Percentiles rank a stretch among this genome's conserved stretches.
Evolutionary conservation across 352 stramenopile genomes (phyloP).

Genomic region (Phytophthora sp.): DNA sequence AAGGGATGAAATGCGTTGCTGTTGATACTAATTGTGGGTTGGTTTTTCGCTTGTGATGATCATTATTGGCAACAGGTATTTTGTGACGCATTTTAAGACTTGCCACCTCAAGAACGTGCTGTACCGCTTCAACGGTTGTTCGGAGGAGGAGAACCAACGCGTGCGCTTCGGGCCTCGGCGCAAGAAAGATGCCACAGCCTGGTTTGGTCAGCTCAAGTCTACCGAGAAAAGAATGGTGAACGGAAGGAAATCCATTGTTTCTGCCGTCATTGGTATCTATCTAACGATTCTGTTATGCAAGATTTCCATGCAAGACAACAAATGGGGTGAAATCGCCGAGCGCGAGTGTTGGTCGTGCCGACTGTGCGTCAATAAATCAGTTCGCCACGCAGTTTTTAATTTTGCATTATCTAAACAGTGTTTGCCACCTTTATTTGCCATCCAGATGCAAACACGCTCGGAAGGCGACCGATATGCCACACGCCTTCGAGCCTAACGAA

Average conservation of each 20-base stretch:
- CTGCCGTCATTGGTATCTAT: no score
- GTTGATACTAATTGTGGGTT: conserved; percentile 10
- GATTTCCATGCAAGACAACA: conserved; percentile 89
- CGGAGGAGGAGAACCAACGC: conserved; percentile 78
- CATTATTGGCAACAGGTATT: conserved; percentile 53
- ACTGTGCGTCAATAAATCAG: conserved; percentile 33
- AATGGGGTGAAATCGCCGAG: conserved; percentile 83
- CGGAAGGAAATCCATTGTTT: not conserved
- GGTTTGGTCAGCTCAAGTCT: conserved; percentile 85
- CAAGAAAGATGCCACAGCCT: conserved; percentile 71
- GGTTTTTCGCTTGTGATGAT: not conserved
- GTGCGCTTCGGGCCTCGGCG: conserved; percentile 72
- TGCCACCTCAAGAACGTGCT: conserved; percentile 82
- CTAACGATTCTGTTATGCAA: no score
- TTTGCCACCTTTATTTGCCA: not conserved
- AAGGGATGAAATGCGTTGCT: not conserved
- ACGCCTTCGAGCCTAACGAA: conserved; percentile 71
- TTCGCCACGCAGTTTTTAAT: no score
- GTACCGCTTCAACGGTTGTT: conserved; percentile 78
- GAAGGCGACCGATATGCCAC: conserved; percentile 55
- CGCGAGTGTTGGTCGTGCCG: conserved; percentile 77
- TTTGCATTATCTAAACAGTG: not conserved
- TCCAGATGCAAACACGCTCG: conserved; percentile 55
- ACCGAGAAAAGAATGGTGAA: conserved; percentile 82
- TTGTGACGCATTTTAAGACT: conserved; percentile 83